Conservation (phyloP, 768 basidiomycete species). For the Dentipellis fragilis region DNA sequence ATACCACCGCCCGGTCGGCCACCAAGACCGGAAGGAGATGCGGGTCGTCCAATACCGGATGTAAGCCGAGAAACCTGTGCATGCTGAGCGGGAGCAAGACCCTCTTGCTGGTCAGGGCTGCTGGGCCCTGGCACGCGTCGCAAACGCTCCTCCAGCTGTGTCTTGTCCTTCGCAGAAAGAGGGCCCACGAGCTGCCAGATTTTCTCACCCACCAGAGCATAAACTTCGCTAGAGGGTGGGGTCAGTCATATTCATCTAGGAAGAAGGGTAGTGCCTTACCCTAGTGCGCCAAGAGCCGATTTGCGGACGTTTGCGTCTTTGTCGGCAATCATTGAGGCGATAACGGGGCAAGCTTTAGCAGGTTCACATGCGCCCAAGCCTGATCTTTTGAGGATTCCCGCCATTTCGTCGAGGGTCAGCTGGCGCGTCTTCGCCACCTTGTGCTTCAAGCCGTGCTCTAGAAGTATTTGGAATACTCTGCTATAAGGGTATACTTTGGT, state of each 20-base stretch:
- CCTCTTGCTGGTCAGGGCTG: conserved; percentile 26
- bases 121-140: conserved; percentile 70
- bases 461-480: conserved; percentile 76
- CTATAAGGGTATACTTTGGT: conserved; percentile 92
- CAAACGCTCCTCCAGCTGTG: conserved; percentile 83
- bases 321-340: conserved; percentile 77
- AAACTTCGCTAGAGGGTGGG: conserved; percentile 52
- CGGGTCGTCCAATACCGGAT: conserved; percentile 36
- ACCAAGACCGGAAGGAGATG: conserved; percentile 31
- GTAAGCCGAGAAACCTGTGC: conserved; percentile 45
- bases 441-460: conserved; percentile 82
- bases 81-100: conserved; percentile 30
- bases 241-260: conserved; percentile 2
- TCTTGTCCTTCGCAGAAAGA: conserved; percentile 79
- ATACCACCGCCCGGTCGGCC: conserved; percentile 34
- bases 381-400: conserved; percentile 64
- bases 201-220: conserved; percentile 74
- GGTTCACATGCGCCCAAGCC: conserved; percentile 80
- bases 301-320: conserved; percentile 85
- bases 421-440: conserved; percentile 90
- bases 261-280: conserved; percentile 35
- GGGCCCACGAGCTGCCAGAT: conserved; percentile 72
- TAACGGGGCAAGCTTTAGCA: conserved; percentile 62
- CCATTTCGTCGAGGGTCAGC: conserved; percentile 77
- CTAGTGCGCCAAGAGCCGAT: conserved; percentile 72